phyloP scores from a whole-genome alignment of 371 early-diverging fungal genomes.

The Mucor saturninus region DNA sequence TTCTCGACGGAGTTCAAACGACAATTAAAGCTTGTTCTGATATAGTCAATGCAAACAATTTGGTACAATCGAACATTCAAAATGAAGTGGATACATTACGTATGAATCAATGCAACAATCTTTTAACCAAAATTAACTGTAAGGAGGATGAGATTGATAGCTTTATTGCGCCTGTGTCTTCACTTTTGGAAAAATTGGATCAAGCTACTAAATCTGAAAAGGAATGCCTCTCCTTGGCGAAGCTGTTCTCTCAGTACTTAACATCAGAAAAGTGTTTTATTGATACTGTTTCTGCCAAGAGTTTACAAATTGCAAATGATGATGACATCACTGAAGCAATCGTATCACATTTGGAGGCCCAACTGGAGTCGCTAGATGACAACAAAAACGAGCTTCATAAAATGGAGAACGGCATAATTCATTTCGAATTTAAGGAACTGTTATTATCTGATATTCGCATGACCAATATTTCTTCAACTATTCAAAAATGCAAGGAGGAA shows the following conservation, averaged over 20 bases:
- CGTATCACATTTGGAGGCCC: constrained; percentile 18
- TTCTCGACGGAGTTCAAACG: not conserved
- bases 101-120: not conserved
- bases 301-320: not conserved
- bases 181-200: not conserved
- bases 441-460: not conserved
- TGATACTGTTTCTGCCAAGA: not conserved
- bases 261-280: not conserved
- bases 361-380: constrained; percentile 24
- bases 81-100: constrained; percentile 8
- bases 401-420: not conserved
- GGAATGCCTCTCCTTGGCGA: not conserved
- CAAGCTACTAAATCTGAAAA: not conserved
- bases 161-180: constrained; percentile 2
- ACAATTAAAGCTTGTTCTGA: not conserved
- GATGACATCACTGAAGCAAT: not conserved
- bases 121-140: not conserved
- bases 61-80: not conserved
- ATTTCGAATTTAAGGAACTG: not conserved
- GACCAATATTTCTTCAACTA: not conserved
- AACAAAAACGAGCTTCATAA: constrained; percentile 6
- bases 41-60: not conserved
- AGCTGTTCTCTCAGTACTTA: not conserved
- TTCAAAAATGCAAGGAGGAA: not conserved
- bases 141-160: not conserved